Base-by-base conservation (phyloP, 2,329 filamentous ascomycete species). In the Alternaria atra region DNA sequence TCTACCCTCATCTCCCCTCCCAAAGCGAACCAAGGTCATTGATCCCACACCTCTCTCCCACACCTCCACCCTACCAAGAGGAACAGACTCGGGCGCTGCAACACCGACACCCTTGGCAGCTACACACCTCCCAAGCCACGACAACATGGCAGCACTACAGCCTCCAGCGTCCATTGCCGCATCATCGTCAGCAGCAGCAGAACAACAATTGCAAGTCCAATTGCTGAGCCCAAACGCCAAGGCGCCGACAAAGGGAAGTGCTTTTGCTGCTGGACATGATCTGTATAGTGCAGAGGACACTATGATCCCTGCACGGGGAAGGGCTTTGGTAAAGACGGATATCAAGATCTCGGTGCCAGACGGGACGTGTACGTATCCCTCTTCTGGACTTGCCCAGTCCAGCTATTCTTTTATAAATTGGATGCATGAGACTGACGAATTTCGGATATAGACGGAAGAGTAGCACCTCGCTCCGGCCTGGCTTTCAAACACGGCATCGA, bases 401-500 rank as follows among this genome's bases (percentile, higher is more conserved):
- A 15, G n/a, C 52, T 39, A 46, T 37, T 35, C 37, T 27, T 20
- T 32, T 30, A 43, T 17, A 10, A 17, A n/a, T 32, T 20, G 8
- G 13, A 40, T 25, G 7, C 42, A 44, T 32, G 0, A 9, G 42
- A 20, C 34, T 48, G 29, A 35, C 29, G 2, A n/a, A 20, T 1
- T 7, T 39, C 4, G 8, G 10, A 20, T 7, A 29, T 65, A 94
- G 92, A 98, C 77, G 94, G 94, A 68, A 90, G 94, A 59, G 89
- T 97, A 56, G 94, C 94, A 3, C 94, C 94, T 9, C 91, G 94
- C 67, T 95, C 92, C n/a, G 93, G 93, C 48, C 89, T 97, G 35
- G 94, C 94, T 2, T 85, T 89, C 62, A 99, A 99, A 84, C 89
- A 98, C 83, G 95, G 94, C 81, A 98, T 99, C 78, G 93, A 97